These are phyloP conservation scores for Acrocalymma vagum DNA, from an alignment of 2,329 filamentous ascomycete species.

Conservation along the genomic window DNA sequence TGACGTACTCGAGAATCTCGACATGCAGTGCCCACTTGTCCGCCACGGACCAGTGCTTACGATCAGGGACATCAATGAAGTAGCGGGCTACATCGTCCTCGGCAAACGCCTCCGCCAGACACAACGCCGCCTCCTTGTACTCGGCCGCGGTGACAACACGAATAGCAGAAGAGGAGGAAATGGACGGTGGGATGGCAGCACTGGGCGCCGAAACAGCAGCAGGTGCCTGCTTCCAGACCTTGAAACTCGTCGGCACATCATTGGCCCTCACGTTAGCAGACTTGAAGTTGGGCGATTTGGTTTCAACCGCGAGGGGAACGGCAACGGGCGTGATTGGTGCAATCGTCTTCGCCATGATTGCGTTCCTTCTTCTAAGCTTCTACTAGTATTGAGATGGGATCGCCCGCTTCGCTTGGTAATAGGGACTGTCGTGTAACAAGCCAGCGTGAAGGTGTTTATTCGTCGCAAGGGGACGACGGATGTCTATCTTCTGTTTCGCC, in stretches of 20 bases:
- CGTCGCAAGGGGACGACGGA: no score
- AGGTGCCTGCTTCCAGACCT: constrained; percentile 36
- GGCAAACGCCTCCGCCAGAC: constrained; percentile 80
- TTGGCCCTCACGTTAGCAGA: constrained; percentile 36
- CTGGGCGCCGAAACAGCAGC: no score
- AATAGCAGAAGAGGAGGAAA: constrained; percentile 59
- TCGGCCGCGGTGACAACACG: constrained; percentile 72
- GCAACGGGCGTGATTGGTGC: constrained; percentile 36
- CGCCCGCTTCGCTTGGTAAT: constrained; percentile 57
- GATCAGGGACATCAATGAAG: constrained; percentile 76
- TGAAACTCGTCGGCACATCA: constrained; percentile 41
- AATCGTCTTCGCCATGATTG: constrained; percentile 57
- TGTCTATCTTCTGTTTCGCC: no score
- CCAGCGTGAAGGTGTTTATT: constrained; percentile 50
- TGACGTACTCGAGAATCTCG: constrained; percentile 79
- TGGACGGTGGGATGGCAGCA: constrained; percentile 29
- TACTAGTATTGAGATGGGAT: constrained; percentile 57
- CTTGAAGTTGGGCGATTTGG: constrained; percentile 52
- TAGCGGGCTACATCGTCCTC: constrained; percentile 78
- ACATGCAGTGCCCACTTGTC: constrained; percentile 80
- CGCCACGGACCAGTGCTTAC: constrained; percentile 68
- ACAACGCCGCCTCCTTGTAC: constrained; percentile 74
- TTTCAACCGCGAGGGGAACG: constrained; percentile 41
- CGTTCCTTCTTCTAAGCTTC: constrained; percentile 45
- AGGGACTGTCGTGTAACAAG: constrained; percentile 44